These are phyloP conservation scores for Paraleonurus japonicus DNA, from an alignment of 257 asterid genomes.

Conservation along the genomic window DNA sequence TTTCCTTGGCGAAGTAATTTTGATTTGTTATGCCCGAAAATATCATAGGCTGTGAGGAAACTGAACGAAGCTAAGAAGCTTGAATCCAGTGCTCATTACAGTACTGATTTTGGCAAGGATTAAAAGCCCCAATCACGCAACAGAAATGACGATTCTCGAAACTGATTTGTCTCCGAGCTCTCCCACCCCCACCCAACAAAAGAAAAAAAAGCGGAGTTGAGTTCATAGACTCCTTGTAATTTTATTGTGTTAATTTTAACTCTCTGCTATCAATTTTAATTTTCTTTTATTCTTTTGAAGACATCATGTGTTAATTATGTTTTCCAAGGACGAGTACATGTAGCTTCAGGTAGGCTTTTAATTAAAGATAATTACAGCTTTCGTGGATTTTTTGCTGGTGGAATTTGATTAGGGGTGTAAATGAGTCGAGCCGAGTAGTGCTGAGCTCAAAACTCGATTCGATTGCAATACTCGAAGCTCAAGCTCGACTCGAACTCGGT, in stretches of 20 bases:
- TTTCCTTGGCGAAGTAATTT: background rate
- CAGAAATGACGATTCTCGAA: background rate
- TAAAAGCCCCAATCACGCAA: conserved; percentile 23
- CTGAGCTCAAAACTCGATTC: no score
- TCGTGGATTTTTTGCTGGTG: background rate
- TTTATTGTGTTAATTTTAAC: conserved; percentile 11
- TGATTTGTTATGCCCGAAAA: background rate
- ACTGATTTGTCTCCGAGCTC: background rate
- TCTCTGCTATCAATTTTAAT: background rate
- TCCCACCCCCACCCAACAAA: background rate
- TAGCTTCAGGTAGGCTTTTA: background rate
- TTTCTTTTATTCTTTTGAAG: background rate
- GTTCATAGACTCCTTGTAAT: background rate
- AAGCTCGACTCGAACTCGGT: no score
- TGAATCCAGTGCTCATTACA: conserved; percentile 86
- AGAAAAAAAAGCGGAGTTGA: background rate
- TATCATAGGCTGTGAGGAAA: conserved; percentile 78
- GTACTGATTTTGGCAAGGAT: conserved; percentile 85
- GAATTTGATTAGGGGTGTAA: no score
- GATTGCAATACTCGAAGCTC: no score
- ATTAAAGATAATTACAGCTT: background rate
- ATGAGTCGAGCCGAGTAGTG: no score
- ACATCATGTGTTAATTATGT: background rate
- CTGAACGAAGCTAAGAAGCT: conserved; percentile 95
- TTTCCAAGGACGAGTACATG: background rate